Conservation (phyloP, 106 monocot species). For the Triglochin maritima region DNA sequence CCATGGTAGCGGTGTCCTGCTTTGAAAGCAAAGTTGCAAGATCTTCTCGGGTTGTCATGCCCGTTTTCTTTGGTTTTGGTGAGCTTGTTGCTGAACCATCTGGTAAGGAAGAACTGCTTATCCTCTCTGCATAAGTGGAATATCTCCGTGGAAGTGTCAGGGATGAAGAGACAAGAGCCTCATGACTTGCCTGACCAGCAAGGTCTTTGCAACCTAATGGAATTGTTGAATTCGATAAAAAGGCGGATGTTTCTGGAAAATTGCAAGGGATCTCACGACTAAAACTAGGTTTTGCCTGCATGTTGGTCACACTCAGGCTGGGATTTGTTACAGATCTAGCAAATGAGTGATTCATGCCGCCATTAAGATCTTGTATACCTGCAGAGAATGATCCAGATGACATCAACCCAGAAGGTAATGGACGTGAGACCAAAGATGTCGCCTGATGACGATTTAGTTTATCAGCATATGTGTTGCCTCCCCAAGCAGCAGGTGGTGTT, state of each 20-base stretch:
- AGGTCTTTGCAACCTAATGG: conserved; percentile 20
- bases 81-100: conserved; percentile 47
- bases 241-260: conserved; percentile 30
- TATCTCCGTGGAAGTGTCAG: conserved; percentile 36
- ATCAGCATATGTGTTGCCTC: conserved; percentile 39
- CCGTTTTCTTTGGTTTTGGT: conserved; percentile 83
- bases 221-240: conserved; percentile 13
- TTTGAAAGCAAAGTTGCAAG: conserved; percentile 34
- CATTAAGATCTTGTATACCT: conserved; percentile 48
- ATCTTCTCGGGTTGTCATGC: conserved; percentile 72
- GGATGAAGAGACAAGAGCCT: conserved; percentile 26
- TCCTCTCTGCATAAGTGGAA: conserved; percentile 63
- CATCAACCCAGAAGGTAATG: conserved; percentile 26
- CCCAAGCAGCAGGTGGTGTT: conserved; percentile 48
- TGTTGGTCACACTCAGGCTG: conserved; percentile 23
- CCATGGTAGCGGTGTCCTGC: conserved; percentile 35
- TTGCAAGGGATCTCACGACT: conserved; percentile 21
- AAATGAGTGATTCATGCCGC: conserved; percentile 10
- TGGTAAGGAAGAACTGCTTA: conserved; percentile 44
- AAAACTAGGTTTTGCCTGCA: conserved; percentile 27
- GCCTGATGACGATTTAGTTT: conserved; percentile 32
- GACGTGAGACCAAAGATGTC: conserved; percentile 23
- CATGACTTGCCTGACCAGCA: conserved; percentile 17
- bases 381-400: conserved; percentile 27
- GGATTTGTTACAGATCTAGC: conserved; percentile 34